Evolutionary conservation across 192 early-diverging fungal species (phyloP).

Genomic region (Umbelopsis sp.): DNA sequence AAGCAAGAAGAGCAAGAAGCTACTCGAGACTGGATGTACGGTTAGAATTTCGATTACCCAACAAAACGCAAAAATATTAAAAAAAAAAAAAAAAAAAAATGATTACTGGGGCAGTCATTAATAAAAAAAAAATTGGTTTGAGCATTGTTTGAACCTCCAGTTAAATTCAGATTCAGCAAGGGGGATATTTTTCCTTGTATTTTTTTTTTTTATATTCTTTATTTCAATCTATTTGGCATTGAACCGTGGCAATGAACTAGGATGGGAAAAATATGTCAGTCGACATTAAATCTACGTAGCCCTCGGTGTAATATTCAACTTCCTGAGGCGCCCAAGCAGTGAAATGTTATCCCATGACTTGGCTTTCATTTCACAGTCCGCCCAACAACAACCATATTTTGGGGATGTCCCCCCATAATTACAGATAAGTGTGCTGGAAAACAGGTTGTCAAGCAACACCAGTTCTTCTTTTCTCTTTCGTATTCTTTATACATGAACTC

Average conservation of each 20-base stretch:
- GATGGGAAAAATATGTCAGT: no score
- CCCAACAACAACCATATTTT: constrained; percentile 6
- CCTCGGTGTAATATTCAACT: not conserved
- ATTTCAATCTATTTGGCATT: no score
- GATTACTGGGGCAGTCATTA: not conserved
- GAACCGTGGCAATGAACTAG: no score
- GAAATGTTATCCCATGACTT: constrained; percentile 8
- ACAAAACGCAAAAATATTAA: not conserved
- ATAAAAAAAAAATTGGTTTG: no score
- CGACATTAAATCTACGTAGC: no score
- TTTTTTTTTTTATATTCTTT: no score
- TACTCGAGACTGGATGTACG: constrained; percentile 39
- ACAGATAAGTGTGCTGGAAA: not conserved
- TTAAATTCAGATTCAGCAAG: no score
- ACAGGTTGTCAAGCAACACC: constrained; percentile 3
- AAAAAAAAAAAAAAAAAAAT: not conserved
- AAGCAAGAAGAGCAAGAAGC: constrained; percentile 43
- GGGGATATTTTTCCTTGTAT: no score
- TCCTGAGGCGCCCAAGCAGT: not conserved
- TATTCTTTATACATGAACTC: not conserved
- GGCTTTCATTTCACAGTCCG: not conserved
- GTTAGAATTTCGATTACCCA: not conserved
- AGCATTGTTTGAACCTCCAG: no score
- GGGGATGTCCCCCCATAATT: constrained; percentile 9
- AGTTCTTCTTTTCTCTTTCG: not conserved